A percentile compares a stretch with the other conserved stretches of the same genome.
phyloP scores from a whole-genome alignment of 495 filamentous ascomycete genomes.

The Podospora pseudopauciseta region DNA sequence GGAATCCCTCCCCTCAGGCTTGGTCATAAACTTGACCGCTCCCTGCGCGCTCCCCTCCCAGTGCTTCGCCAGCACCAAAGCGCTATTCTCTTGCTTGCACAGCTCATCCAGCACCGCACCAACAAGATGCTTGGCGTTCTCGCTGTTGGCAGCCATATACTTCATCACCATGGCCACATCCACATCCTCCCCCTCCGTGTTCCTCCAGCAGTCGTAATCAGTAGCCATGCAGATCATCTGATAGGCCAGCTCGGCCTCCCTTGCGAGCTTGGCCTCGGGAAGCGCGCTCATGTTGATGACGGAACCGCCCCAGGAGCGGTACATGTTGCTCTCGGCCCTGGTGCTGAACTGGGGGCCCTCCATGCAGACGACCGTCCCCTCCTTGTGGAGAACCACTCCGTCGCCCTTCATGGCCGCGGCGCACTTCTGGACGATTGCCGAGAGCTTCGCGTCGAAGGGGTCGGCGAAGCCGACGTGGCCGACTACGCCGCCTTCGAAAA shows the following conservation, averaged over 20 bases:
- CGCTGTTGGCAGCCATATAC: conserved; percentile 87
- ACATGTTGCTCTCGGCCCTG: conserved; percentile 91
- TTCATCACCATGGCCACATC: conserved; percentile 96
- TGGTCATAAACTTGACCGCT: conserved; percentile 70
- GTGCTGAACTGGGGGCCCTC: conserved; percentile 97
- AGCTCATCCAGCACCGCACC: conserved; percentile 85
- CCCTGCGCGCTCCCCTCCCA: conserved; percentile 60
- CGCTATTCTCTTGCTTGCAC: conserved; percentile 66
- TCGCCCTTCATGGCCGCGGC: conserved; percentile 75
- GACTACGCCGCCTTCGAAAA: conserved; percentile 90
- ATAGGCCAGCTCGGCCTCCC: conserved; percentile 93
- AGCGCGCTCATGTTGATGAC: conserved; percentile 97
- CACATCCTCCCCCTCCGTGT: conserved; percentile 59
- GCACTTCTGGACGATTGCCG: conserved; percentile 65
- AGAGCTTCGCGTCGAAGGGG: conserved; percentile 80
- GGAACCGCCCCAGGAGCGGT: conserved; percentile 84
- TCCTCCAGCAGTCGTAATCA: conserved; percentile 97
- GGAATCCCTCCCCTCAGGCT: conserved; percentile 56
- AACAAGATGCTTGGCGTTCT: conserved; percentile 80
- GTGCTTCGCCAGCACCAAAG: conserved; percentile 76
- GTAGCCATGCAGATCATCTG: conserved; percentile 99
- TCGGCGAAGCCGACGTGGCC: conserved; percentile 95
- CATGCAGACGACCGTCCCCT: conserved; percentile 85
- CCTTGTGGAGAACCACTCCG: conserved; percentile 70
- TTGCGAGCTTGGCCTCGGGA: conserved; percentile 94